Conservation (phyloP, 164 flowering plant species). For the Liriodendron chinense region DNA sequence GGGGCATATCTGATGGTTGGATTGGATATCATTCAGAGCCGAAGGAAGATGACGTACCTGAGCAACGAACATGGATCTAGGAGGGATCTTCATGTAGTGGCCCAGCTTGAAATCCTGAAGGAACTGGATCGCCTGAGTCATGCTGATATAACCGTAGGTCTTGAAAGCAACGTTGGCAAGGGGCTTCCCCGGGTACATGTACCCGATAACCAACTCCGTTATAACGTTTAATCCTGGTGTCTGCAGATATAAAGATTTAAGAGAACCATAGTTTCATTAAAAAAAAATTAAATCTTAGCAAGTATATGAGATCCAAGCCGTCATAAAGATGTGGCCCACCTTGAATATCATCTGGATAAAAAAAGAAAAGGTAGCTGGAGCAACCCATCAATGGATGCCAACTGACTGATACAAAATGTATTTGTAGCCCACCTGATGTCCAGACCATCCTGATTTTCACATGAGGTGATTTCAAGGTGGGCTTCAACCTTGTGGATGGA, state of each 20-base stretch:
- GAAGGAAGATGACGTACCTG: slow-evolving; percentile 49
- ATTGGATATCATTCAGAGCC: too few relatives aligned
- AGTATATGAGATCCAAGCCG: background rate
- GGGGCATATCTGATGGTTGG: too few relatives aligned
- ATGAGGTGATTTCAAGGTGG: too few relatives aligned
- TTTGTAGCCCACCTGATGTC: too few relatives aligned
- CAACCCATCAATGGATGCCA: background rate
- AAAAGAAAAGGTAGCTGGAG: background rate
- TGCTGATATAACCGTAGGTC: slow-evolving; percentile 54
- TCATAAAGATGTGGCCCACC: background rate
- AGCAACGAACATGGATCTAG: slow-evolving; percentile 58
- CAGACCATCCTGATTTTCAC: too few relatives aligned
- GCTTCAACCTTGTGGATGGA: too few relatives aligned
- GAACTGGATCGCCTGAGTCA: slow-evolving; percentile 46
- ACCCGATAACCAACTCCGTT: slow-evolving; percentile 58
- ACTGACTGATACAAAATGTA: too few relatives aligned
- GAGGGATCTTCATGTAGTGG: slow-evolving; percentile 78
- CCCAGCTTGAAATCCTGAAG: slow-evolving; percentile 66
- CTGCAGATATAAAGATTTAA: slow-evolving; percentile 20
- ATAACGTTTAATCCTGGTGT: slow-evolving; percentile 51
- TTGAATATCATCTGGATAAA: background rate
- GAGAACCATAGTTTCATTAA: background rate
- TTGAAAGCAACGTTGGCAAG: slow-evolving; percentile 63
- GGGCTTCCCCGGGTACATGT: slow-evolving; percentile 58
- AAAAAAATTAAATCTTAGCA: background rate